phyloP scores from a whole-genome alignment of 257 asterid species.

The Plantago elongata region DNA sequence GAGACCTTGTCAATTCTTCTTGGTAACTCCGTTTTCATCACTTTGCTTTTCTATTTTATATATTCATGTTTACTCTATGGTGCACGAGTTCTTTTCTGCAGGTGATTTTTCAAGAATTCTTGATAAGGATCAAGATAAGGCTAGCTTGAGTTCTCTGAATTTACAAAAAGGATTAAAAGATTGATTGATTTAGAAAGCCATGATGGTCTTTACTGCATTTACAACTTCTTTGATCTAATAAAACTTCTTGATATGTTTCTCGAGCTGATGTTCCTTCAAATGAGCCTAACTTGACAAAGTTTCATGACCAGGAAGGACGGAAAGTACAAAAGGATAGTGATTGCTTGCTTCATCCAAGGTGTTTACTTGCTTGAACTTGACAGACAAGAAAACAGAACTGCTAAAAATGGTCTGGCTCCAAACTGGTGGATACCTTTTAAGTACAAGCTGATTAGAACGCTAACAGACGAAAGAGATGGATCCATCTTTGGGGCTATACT shows the following conservation, averaged over 20 bases:
- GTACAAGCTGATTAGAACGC: conserved; percentile 66
- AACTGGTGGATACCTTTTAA: conserved; percentile 97
- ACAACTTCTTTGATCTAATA: not conserved
- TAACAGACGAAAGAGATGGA: conserved; percentile 85
- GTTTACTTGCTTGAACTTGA: conserved; percentile 94
- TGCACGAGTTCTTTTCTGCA: not conserved
- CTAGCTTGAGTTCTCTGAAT: too few species aligned
- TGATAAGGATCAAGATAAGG: not conserved
- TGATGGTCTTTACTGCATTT: too few species aligned
- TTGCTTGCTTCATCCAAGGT: conserved; percentile 92
- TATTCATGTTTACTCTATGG: not conserved
- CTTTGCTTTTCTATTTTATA: conserved; percentile 17
- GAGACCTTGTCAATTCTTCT: conserved; percentile 60
- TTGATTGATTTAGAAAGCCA: too few species aligned
- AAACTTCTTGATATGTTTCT: not conserved
- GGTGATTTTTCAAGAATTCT: not conserved
- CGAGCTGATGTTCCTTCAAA: not conserved
- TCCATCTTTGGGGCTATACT: conserved; percentile 86
- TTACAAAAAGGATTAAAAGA: too few species aligned
- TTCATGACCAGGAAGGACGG: conserved; percentile 68
- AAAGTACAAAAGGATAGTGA: conserved; percentile 79
- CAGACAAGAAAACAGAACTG: conserved; percentile 72
- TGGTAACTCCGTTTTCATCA: conserved; percentile 26
- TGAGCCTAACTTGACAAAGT: conserved; percentile 3
- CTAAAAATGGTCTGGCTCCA: conserved; percentile 82